Evolutionary conservation across 2,329 filamentous ascomycete species (phyloP), one percentile per base, ranked within the genome.

Genomic region (Magnaporthiopsis poae): DNA sequence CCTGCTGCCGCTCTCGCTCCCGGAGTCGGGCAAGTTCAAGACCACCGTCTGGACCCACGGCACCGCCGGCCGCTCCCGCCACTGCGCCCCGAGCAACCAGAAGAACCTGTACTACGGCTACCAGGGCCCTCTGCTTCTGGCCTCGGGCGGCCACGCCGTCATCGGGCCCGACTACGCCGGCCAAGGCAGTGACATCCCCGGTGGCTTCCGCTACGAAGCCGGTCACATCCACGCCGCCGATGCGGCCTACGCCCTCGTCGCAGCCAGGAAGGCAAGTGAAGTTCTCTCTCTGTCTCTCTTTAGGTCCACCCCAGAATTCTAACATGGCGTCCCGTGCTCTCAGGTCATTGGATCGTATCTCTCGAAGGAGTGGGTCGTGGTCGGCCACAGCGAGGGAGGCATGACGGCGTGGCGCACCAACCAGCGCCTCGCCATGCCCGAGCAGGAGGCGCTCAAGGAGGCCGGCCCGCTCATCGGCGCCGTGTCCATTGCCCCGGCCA

Each of bases 31-130:
- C n/a, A 21, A 3, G 35, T 69, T 68, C 52, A 35, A 66, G 31
- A 60, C 71, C 1, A 8, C 72, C 3, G 72, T 69, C 12, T 73
- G 72, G 72, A 67, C 72, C 0, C 72, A 73, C 59, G 72, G 72
- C 0, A 73, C 72, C 1, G 69, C 71, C 11, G 72, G 72, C 1
- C 52, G 66, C 31, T 65, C 35, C 1, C 69, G 71, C 3, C 62
- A 68, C 1, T 73, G 72, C 35, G 70, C 72, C 11, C 68, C 72
- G 3, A 70, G 68, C 3, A 73, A 73, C 66, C 66, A 72, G 33
- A 68, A 67, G 36, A 62, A 65, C 33, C 65, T 73, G 1, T 68
- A 71, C 62, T 73, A 73, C 61, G 68, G 67, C 33, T 73, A 68
- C 68, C 5, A 69, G 29, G 71, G 65, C 2, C 70, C 71, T 0